Conservation (phyloP, 768 basidiomycete species). For the Tricholomella constricta region DNA sequence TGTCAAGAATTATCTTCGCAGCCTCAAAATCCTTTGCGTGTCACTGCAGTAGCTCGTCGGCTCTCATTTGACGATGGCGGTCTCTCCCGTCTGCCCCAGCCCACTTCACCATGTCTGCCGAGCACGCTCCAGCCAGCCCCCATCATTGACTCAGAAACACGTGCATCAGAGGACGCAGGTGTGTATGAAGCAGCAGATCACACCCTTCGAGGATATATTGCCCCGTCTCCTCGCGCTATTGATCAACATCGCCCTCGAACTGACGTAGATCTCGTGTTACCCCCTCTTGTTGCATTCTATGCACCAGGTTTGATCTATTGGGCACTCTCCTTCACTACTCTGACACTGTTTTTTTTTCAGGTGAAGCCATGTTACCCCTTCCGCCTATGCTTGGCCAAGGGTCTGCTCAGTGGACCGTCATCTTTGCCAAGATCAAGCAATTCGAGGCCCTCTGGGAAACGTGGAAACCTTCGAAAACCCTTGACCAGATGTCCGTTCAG, state of each 20-base stretch:
- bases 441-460: background rate
- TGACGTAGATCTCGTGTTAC: slow-evolving; percentile 1
- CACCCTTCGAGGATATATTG: slow-evolving; percentile 1
- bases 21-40: background rate
- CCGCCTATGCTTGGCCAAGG: background rate
- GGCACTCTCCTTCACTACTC: background rate
- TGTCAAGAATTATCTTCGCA: background rate
- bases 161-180: background rate
- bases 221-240: background rate
- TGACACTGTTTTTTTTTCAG: background rate
- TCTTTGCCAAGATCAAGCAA: slow-evolving; percentile 2
- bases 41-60: background rate
- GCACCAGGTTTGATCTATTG: background rate
- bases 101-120: background rate
- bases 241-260: background rate
- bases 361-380: background rate
- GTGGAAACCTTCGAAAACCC: slow-evolving; percentile 7
- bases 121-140: background rate
- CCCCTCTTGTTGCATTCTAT: background rate
- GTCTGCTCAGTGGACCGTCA: background rate
- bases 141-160: background rate
- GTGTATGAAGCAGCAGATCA: background rate
- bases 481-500: background rate
- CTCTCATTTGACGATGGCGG: background rate
- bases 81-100: background rate